Conservation (phyloP, 75 land plant species). For the Ceratopteris richardii region DNA sequence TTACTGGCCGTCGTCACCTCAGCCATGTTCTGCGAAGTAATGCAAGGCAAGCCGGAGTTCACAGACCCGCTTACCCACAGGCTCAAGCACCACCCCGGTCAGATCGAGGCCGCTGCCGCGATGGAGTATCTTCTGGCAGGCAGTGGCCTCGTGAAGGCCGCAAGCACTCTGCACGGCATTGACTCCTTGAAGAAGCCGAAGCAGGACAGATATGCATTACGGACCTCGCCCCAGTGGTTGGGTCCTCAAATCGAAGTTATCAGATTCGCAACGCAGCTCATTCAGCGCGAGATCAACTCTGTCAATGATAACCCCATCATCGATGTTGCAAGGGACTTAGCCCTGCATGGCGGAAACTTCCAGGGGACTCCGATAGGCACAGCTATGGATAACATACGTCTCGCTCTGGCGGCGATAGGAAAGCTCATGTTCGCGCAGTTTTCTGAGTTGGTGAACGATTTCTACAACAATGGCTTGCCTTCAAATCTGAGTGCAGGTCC, state of each 20-base stretch:
- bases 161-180: neutral
- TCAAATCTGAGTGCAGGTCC: slow-evolving; percentile 46
- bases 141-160: slow-evolving; percentile 33
- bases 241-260: slow-evolving; percentile 22
- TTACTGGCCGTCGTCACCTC: slow-evolving; percentile 45
- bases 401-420: slow-evolving; percentile 24
- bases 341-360: slow-evolving; percentile 12
- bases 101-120: too few species aligned
- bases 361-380: slow-evolving; percentile 14
- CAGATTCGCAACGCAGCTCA: slow-evolving; percentile 16
- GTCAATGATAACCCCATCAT: too few species aligned
- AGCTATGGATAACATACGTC: slow-evolving; percentile 16
- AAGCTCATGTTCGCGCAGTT: too few species aligned
- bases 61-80: slow-evolving; percentile 51
- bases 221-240: slow-evolving; percentile 52
- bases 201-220: slow-evolving; percentile 54
- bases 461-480: slow-evolving; percentile 60
- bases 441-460: slow-evolving; percentile 58
- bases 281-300: slow-evolving; percentile 27
- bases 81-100: slow-evolving; percentile 77
- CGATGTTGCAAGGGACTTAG: slow-evolving; percentile 6
- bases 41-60: too few species aligned
- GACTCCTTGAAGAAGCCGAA: slow-evolving; percentile 55
- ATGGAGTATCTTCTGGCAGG: slow-evolving; percentile 45
- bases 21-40: slow-evolving; percentile 61